Conservation (phyloP, 2,329 filamentous ascomycete species). For the Alternaria tenuissima region DNA sequence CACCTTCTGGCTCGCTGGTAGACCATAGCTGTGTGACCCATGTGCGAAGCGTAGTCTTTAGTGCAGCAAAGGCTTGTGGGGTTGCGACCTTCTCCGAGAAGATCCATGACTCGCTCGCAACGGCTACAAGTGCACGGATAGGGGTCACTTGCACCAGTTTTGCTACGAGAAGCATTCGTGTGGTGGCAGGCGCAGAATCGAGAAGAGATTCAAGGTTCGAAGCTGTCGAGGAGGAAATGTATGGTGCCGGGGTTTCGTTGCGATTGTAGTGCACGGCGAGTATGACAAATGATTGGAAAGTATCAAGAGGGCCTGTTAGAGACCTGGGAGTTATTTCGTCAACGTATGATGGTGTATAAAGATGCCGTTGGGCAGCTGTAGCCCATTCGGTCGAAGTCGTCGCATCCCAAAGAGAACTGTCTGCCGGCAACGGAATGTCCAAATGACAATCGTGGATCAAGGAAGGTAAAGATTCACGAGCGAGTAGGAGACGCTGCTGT, state of each 20-base stretch:
- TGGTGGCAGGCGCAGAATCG: slow-evolving; percentile 30
- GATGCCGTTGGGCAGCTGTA: slow-evolving; percentile 28
- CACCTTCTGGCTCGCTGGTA: slow-evolving; percentile 12
- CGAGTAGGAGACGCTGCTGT: slow-evolving; percentile 48
- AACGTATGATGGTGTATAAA: slow-evolving; percentile 33
- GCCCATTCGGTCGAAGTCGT: slow-evolving; percentile 32
- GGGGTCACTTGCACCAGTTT: slow-evolving; percentile 52
- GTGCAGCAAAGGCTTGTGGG: slow-evolving; percentile 39
- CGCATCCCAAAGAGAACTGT: slow-evolving; percentile 51
- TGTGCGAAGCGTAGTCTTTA: slow-evolving; percentile 43
- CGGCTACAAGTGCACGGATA: slow-evolving; percentile 53
- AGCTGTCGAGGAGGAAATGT: slow-evolving; percentile 18
- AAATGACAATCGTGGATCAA: slow-evolving; percentile 30
- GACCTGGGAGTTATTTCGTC: slow-evolving; percentile 30
- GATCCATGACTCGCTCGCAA: slow-evolving; percentile 57
- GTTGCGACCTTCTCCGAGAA: slow-evolving; percentile 53
- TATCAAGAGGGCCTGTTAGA: slow-evolving; percentile 26
- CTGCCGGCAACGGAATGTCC: slow-evolving; percentile 51
- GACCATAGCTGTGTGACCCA: slow-evolving; percentile 50
- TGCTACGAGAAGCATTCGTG: slow-evolving; percentile 45
- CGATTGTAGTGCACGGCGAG: slow-evolving; percentile 45
- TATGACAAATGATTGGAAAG: slow-evolving; percentile 51
- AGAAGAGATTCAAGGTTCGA: slow-evolving; percentile 37
- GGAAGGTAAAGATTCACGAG: slow-evolving; percentile 30
- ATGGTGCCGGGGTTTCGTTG: slow-evolving; percentile 28